Conservation (phyloP, 2,329 filamentous ascomycete species). For the Remersonia thermophila region DNA sequence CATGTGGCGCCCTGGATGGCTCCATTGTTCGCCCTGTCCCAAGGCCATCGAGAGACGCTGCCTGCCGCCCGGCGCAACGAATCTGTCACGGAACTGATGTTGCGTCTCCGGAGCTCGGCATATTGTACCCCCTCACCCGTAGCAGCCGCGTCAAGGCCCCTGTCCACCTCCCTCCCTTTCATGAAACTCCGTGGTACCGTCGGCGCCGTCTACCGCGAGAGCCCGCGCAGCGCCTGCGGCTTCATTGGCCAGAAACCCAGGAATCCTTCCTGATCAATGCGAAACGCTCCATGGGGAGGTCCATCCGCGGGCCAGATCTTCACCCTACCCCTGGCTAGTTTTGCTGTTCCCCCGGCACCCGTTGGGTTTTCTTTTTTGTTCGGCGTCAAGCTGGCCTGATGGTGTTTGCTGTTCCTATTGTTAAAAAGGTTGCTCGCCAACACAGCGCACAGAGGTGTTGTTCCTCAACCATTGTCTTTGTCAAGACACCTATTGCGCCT, state of each 20-base stretch:
- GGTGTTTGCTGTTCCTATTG: slow-evolving; percentile 8
- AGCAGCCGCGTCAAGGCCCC: slow-evolving; percentile 7
- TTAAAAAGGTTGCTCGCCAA: slow-evolving; percentile 10
- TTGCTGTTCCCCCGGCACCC: neutral
- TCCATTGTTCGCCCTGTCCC: slow-evolving; percentile 1
- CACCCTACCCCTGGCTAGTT: slow-evolving; percentile 7
- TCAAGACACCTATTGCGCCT: neutral
- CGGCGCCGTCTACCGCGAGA: slow-evolving; percentile 8
- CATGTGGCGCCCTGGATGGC: slow-evolving; percentile 4
- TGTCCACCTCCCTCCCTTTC: slow-evolving; percentile 3
- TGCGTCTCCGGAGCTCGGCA: neutral
- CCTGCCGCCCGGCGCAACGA: too few relatives aligned
- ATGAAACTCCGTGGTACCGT: slow-evolving; percentile 9
- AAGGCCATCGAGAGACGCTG: too few relatives aligned
- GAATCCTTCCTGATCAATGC: slow-evolving; percentile 16
- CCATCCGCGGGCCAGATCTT: slow-evolving; percentile 12
- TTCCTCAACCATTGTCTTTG: neutral
- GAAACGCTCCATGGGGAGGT: slow-evolving; percentile 13
- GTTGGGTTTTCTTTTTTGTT: slow-evolving; percentile 6
- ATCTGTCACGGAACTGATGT: neutral
- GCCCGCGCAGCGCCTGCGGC: slow-evolving; percentile 14
- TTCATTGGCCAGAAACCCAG: slow-evolving; percentile 18
- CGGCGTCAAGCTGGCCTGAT: slow-evolving; percentile 1
- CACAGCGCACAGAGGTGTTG: neutral
- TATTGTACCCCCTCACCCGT: neutral